Evolutionary conservation across 768 basidiomycete genomes (phyloP).

Genomic region (Exidia glandulosa): DNA sequence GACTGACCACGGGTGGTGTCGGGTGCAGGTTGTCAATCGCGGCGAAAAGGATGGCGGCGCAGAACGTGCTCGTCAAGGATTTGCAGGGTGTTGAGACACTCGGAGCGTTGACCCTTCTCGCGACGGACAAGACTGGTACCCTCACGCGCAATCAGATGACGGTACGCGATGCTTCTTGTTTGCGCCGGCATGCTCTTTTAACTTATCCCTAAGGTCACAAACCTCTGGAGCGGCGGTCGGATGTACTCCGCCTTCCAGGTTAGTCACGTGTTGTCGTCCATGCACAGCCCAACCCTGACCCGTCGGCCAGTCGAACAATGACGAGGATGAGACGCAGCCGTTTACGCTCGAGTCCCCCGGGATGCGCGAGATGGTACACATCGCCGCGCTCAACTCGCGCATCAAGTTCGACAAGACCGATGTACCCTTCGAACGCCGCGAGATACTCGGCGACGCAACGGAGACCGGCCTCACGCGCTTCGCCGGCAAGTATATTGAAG

Average conservation of each 20-base stretch:
- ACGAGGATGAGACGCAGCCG: slow-evolving; percentile 37
- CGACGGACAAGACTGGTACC: slow-evolving; percentile 65
- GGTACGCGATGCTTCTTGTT: slow-evolving; percentile 12
- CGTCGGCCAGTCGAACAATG: slow-evolving; percentile 46
- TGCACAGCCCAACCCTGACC: not conserved
- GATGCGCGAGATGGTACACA: slow-evolving; percentile 57
- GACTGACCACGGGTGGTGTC: not conserved
- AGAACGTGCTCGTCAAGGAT: slow-evolving; percentile 64
- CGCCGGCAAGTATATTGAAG: slow-evolving; percentile 41
- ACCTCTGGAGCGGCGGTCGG: slow-evolving; percentile 49
- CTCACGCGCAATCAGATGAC: slow-evolving; percentile 67
- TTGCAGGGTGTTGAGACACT: slow-evolving; percentile 64
- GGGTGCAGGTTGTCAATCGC: slow-evolving; percentile 42
- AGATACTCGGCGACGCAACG: slow-evolving; percentile 62
- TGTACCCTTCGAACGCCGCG: slow-evolving; percentile 47
- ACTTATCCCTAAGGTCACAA: slow-evolving; percentile 34
- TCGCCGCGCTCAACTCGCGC: slow-evolving; percentile 54
- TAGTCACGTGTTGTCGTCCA: not conserved
- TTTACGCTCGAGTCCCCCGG: slow-evolving; percentile 44
- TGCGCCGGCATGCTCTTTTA: not conserved
- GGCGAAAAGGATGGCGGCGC: slow-evolving; percentile 59
- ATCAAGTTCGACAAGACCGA: slow-evolving; percentile 60
- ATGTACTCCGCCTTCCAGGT: slow-evolving; percentile 60
- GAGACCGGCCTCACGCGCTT: slow-evolving; percentile 64
- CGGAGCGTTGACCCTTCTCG: slow-evolving; percentile 48